Base-by-base conservation (phyloP, 371 early-diverging fungal genomes). In the Lichtheimia ramosa region DNA sequence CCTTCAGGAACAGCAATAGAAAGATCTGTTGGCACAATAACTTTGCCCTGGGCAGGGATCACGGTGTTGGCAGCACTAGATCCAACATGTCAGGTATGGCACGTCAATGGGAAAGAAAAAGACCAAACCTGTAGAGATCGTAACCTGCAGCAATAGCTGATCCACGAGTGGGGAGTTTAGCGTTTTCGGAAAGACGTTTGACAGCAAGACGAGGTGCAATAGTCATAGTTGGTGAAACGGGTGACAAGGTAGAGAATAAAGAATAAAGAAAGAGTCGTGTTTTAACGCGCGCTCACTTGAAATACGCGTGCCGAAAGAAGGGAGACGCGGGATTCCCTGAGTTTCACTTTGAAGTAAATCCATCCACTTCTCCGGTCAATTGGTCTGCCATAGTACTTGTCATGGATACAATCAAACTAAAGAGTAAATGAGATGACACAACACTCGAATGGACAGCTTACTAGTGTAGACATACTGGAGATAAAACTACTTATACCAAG, bases 71-170 rank as follows among this genome's bases (percentile, higher is more conserved):
- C 77, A 24, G 93, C 84, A 65, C 92, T 91, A 65, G 18, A 48
- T 40, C 41, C 14, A 27, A 5, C 5, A n/a, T 23, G 7, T 16
- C 12, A 46, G n/a, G 16, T 41, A 46, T 5, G 39, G 21, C 24
- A 43, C 8, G n/a, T 3, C 15, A 15, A 21, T 24, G 4, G 25
- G 16, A 15, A 14, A 3, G 18, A 14, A 27, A n/a, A 14, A n/a
- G n/a, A n/a, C n/a, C 27, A 27, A 40, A 93, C 88, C 93, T 91
- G 79, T 83, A 96, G 7, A 99, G 81, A 70, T 98, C 99, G 68
- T 97, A 99, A 24, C 99, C 99, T 23, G 99, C 98, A 21, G 97
- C 95, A 52, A 71, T 63, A 21, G 70, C 58, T 34, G 92, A 89
- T 5, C 95, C 95, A 54, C 96, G 85, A 6, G 81, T 84, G 18